Evolutionary conservation across 495 filamentous ascomycete species (phyloP).

Genomic region (Penicillium desertorum): DNA sequence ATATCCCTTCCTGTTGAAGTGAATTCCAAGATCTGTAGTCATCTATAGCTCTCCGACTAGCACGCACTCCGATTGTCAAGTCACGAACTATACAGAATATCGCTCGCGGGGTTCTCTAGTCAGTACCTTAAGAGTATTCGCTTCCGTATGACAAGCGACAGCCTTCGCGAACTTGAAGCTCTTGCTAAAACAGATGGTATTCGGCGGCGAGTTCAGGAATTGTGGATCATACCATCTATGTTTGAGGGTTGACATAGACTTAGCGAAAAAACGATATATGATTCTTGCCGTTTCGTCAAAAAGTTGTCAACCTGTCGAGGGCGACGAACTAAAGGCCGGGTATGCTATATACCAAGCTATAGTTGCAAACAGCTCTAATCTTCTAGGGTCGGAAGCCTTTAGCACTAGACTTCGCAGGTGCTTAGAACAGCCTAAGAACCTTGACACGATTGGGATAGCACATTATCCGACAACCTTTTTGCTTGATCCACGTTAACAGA

Average conservation of each 20-base stretch:
- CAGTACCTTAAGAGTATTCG: constrained; percentile 8
- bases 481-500: neutral
- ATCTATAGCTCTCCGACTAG: constrained; percentile 2
- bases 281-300: neutral
- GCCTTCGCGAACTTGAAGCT: constrained; percentile 3
- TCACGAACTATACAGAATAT: neutral
- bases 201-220: neutral
- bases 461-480: constrained; percentile 7
- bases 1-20: too few relatives aligned
- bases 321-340: neutral
- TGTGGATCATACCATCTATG: constrained; percentile 10
- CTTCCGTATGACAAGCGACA: constrained; percentile 8
- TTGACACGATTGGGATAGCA: neutral
- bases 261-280: neutral
- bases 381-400: too few relatives aligned
- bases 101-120: neutral
- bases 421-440: neutral
- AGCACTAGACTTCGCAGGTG: neutral
- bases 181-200: neutral
- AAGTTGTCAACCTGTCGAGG: neutral
- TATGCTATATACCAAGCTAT: too few relatives aligned
- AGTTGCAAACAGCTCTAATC: too few relatives aligned
- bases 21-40: too few relatives aligned
- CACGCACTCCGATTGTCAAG: constrained; percentile 1
- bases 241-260: neutral